A percentile compares a stretch with the other conserved stretches of the same genome.
These are phyloP conservation scores for Ilyonectria robusta DNA, from an alignment of 2,329 filamentous ascomycete genomes.

Conservation along the genomic window DNA sequence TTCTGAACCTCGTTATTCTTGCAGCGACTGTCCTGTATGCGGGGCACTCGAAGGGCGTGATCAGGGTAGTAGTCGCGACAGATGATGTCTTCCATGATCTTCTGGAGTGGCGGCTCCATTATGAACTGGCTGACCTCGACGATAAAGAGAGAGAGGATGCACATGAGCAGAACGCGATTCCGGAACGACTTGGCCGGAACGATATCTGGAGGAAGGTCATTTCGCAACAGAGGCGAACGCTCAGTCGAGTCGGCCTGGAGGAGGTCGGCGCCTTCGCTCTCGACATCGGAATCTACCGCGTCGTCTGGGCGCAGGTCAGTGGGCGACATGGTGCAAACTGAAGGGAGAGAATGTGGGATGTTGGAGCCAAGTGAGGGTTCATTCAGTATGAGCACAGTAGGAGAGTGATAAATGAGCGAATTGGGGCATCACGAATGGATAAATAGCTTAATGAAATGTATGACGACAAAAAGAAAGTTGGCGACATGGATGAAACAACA, in stretches of 20 bases:
- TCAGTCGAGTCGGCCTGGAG: conserved; percentile 25
- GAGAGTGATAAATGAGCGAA: not conserved
- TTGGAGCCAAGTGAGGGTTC: not conserved
- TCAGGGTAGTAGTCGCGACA: conserved; percentile 65
- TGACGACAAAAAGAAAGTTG: not conserved
- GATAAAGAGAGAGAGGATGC: conserved; percentile 58
- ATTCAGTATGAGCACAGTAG: not conserved
- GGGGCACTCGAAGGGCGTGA: conserved; percentile 48
- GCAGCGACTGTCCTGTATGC: conserved; percentile 60
- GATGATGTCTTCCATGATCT: conserved; percentile 68
- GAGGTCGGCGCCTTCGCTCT: conserved; percentile 24
- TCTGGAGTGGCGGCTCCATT: conserved; percentile 60
- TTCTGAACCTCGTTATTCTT: conserved; percentile 65
- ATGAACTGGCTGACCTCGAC: conserved; percentile 58
- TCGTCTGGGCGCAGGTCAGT: not conserved
- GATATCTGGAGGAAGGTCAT: conserved; percentile 35
- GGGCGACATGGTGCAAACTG: conserved; percentile 15
- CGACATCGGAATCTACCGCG: conserved; percentile 26
- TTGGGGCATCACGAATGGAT: not conserved
- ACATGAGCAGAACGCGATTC: conserved; percentile 51
- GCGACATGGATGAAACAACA: conserved; percentile 14
- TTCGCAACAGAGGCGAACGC: conserved; percentile 39
- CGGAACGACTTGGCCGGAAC: conserved; percentile 46
- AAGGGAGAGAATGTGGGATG: not conserved
- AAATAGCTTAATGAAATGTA: not conserved